Evolutionary conservation across 768 basidiomycete genomes (phyloP).

Genomic region (Zangia roseola): DNA sequence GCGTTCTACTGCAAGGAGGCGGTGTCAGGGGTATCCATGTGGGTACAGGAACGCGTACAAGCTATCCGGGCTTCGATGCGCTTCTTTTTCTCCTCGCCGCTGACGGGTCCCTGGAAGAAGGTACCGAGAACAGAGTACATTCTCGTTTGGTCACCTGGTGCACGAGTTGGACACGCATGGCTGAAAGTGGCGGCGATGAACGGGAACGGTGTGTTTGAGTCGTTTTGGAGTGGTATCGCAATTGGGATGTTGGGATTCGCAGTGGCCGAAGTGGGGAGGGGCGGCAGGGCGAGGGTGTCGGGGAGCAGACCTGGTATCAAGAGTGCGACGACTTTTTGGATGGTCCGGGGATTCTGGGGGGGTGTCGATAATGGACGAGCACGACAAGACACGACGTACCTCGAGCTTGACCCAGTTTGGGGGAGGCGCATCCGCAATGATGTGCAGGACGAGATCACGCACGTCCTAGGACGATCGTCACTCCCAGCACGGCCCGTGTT

Average conservation of each 20-base stretch:
- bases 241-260: constrained; percentile 56
- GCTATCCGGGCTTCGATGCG: constrained; percentile 46
- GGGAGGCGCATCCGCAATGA: constrained; percentile 79
- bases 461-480: constrained; percentile 60
- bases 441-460: constrained; percentile 80
- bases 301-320: constrained; percentile 87
- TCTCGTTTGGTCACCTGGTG: constrained; percentile 81
- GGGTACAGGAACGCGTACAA: constrained; percentile 23
- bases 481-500: background rate
- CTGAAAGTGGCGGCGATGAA: constrained; percentile 82
- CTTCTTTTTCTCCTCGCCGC: constrained; percentile 74
- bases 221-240: constrained; percentile 37
- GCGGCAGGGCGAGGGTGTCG: constrained; percentile 68
- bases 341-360: constrained; percentile 63
- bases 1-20: constrained; percentile 48
- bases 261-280: constrained; percentile 67
- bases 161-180: constrained; percentile 90
- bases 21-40: constrained; percentile 3
- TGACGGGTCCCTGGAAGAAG: constrained; percentile 82
- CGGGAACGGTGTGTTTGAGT: constrained; percentile 43
- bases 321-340: constrained; percentile 77
- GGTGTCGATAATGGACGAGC: background rate
- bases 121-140: constrained; percentile 85
- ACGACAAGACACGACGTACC: constrained; percentile 39
- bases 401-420: constrained; percentile 86